Percentiles rank a stretch among this genome's conserved stretches.
phyloP scores from a whole-genome alignment of 208 protist genomes.

The Herpetomonas muscarum region DNA sequence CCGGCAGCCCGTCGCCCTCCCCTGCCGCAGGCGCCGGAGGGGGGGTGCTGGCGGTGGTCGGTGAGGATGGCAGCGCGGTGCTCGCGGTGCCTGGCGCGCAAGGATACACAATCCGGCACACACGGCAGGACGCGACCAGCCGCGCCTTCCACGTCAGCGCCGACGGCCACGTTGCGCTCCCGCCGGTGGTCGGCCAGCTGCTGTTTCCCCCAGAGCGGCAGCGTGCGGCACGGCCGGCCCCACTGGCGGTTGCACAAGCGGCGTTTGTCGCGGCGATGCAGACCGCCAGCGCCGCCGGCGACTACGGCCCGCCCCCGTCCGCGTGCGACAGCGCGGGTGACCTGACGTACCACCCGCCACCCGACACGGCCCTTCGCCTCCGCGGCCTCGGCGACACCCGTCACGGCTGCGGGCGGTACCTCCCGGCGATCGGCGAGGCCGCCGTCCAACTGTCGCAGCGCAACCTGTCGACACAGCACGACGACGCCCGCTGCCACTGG shows the following conservation, averaged over 20 bases:
- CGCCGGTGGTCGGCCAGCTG: slow-evolving; percentile 27
- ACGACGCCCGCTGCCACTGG: background rate
- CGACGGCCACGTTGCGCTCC: slow-evolving; percentile 25
- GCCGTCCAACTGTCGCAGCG: slow-evolving; percentile 50
- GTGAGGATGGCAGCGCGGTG: slow-evolving; percentile 64
- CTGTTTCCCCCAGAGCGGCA: slow-evolving; percentile 2
- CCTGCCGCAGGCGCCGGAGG: background rate
- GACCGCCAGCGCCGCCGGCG: too few relatives aligned
- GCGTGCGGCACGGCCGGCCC: too few relatives aligned
- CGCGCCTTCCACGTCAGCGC: slow-evolving; percentile 28
- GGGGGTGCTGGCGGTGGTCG: slow-evolving; percentile 50
- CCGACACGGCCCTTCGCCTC: too few relatives aligned
- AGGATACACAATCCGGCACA: slow-evolving; percentile 55
- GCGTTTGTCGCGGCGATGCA: too few relatives aligned
- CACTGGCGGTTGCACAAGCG: too few relatives aligned
- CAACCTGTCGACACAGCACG: slow-evolving; percentile 25
- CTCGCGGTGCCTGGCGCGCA: slow-evolving; percentile 22
- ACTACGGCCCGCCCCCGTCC: too few relatives aligned
- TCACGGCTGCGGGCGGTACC: slow-evolving; percentile 20
- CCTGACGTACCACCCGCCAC: too few relatives aligned
- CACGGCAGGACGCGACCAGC: slow-evolving; percentile 24
- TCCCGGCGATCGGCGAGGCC: slow-evolving; percentile 18
- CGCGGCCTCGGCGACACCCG: too few relatives aligned
- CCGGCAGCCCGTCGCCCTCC: background rate
- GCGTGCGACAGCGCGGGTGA: too few relatives aligned